Evolutionary conservation across 805 yeast species (phyloP).

Genomic region (Pichia heedii): DNA sequence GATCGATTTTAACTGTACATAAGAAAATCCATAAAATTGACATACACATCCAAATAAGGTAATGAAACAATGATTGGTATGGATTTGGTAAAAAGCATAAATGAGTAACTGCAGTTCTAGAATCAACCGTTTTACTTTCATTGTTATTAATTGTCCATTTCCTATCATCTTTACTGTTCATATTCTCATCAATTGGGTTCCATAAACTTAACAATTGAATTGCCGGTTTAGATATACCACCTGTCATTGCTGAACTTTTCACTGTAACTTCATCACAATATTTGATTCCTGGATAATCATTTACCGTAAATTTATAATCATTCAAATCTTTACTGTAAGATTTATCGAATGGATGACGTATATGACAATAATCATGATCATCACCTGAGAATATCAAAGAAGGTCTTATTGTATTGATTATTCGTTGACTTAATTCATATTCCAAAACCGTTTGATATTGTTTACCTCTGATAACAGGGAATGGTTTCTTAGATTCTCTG

Average conservation of each 20-base stretch:
- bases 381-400: constrained; percentile 78
- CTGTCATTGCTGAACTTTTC: constrained; percentile 86
- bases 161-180: background rate
- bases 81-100: constrained; percentile 26
- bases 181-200: constrained; percentile 16
- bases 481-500: constrained; percentile 56
- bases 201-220: constrained; percentile 67
- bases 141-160: constrained; percentile 4
- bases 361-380: constrained; percentile 92
- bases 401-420: constrained; percentile 57
- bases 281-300: constrained; percentile 13
- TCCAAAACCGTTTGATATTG: constrained; percentile 91
- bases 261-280: constrained; percentile 71
- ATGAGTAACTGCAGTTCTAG: constrained; percentile 21
- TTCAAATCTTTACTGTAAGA: constrained; percentile 10
- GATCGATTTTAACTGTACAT: constrained; percentile 12
- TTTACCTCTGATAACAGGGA: constrained; percentile 65
- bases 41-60: constrained; percentile 8
- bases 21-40: constrained; percentile 15
- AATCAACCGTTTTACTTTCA: constrained; percentile 18
- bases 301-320: constrained; percentile 7
- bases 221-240: constrained; percentile 83
- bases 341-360: constrained; percentile 36
- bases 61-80: constrained; percentile 16
- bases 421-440: constrained; percentile 44